These are phyloP conservation scores for Vanilla planifolia DNA, from an alignment of 106 monocot genomes.

Conservation along the genomic window DNA sequence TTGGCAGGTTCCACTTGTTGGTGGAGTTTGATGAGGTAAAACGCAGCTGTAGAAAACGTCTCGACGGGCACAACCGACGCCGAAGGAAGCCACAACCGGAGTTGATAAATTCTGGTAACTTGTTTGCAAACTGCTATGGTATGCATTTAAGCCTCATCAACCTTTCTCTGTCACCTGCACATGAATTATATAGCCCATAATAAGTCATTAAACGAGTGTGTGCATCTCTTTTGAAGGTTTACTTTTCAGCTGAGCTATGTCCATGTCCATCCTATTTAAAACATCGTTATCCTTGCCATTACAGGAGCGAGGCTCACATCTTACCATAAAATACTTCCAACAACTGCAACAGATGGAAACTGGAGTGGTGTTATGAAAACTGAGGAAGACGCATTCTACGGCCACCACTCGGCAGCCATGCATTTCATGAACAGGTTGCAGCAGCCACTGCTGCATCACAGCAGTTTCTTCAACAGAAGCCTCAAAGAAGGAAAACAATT, in stretches of 20 bases:
- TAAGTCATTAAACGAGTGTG: too few species aligned
- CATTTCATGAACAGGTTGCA: constrained; percentile 20
- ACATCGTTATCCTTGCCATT: not conserved
- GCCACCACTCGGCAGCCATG: constrained; percentile 14
- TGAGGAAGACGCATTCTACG: constrained; percentile 32
- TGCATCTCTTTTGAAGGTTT: too few species aligned
- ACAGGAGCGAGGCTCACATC: constrained; percentile 21
- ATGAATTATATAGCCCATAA: too few species aligned
- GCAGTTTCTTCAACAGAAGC: constrained; percentile 19
- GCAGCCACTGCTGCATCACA: constrained; percentile 20
- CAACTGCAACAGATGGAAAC: constrained; percentile 17
- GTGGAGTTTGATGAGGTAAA: constrained; percentile 80
- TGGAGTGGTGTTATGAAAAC: constrained; percentile 32
- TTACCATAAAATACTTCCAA: constrained; percentile 26
- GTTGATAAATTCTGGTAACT: constrained; percentile 31
- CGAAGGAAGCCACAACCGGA: constrained; percentile 68
- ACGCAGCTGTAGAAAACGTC: constrained; percentile 90
- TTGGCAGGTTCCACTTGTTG: constrained; percentile 54
- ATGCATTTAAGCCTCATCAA: not conserved
- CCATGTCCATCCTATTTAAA: not conserved
- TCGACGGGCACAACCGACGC: constrained; percentile 83
- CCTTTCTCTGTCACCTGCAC: too few species aligned
- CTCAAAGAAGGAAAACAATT: constrained; percentile 47
- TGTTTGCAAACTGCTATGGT: constrained; percentile 59
- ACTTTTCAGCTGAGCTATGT: not conserved